Evolutionary conservation across 768 basidiomycete genomes (phyloP), one percentile per base, ranked within the genome.

Genomic region (Termitomyces bulborhizus): DNA sequence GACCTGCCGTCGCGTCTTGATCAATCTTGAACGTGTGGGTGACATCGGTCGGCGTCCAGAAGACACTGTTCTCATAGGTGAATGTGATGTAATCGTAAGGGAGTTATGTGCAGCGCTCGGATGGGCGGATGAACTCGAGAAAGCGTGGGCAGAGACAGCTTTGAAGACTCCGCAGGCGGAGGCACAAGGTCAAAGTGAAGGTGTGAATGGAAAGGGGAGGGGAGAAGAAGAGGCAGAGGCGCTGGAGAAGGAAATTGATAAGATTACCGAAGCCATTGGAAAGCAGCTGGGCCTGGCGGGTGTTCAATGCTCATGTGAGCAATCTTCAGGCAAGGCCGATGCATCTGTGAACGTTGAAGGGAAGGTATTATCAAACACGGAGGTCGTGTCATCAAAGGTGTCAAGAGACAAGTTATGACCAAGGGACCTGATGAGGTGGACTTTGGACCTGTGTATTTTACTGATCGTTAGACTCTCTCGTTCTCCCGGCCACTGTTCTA

Each of bases 11-110:
- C 86, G 95, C 1, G 77, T 96, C n/a, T 78, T 98, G 31, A 85
- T 98, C 69, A 97, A 97, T 66, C 76, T 93, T 43, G 93, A 96
- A 56, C 68, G 69, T 1, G 95, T 92, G 1, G 93, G 93, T 0
- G 72, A 82, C 62, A 76, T 90, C 48, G 76, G 83, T 2, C 66
- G 63, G 24, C 69, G 73, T 32, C 62, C 74, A 15, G 76, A 84
- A 52, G 88, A 90, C 61, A 72, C 88, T 3, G 70, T 88, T 41
- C 67, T 84, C 1, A 75, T 91, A 4, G 85, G 85, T 12, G 80
- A 84, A 62, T 90, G 89, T 60, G 90, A 93, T 68, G 79, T 82
- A 1, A 73, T 84, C 43, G 78, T 91, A 11, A 69, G 71, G 37
- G 70, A 82, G 51, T 72, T 93, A 16, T 85, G 82, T 62, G 71